A percentile compares a stretch with the other conserved stretches of the same genome.
Evolutionary conservation across 306 rosid genomes (phyloP).

Genomic region (Prunus campanulata): DNA sequence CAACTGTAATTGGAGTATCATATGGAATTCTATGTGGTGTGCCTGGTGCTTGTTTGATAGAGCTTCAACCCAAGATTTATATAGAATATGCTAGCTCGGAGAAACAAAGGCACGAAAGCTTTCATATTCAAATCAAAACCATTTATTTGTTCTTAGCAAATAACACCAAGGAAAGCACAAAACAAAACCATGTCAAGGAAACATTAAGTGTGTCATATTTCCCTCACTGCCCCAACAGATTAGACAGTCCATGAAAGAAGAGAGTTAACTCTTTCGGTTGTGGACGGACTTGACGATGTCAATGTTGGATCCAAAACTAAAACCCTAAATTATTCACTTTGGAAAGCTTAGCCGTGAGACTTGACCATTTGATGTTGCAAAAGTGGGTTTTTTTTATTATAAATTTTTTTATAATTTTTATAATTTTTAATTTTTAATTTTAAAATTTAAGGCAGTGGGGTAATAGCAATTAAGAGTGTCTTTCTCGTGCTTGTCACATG

Average conservation of each 20-base stretch:
- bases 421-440: background rate
- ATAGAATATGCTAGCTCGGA: background rate
- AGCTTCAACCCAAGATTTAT: background rate
- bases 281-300: background rate
- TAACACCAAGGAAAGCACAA: background rate
- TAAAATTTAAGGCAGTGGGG: background rate
- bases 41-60: background rate
- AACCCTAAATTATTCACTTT: background rate
- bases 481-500: slow-evolving; percentile 1
- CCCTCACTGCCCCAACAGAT: background rate
- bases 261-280: background rate
- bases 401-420: background rate
- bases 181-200: background rate
- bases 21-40: background rate
- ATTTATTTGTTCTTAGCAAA: background rate
- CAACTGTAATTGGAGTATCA: background rate
- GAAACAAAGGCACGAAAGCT: no score
- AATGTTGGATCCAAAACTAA: background rate
- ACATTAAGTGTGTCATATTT: background rate
- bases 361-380: background rate
- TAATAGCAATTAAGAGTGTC: background rate
- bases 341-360: background rate
- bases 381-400: no score
- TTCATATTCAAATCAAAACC: background rate
- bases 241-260: background rate